Evolutionary conservation across 208 protist genomes (phyloP), one percentile per base, ranked within the genome.

Genomic region (Porcisia hertigi): DNA sequence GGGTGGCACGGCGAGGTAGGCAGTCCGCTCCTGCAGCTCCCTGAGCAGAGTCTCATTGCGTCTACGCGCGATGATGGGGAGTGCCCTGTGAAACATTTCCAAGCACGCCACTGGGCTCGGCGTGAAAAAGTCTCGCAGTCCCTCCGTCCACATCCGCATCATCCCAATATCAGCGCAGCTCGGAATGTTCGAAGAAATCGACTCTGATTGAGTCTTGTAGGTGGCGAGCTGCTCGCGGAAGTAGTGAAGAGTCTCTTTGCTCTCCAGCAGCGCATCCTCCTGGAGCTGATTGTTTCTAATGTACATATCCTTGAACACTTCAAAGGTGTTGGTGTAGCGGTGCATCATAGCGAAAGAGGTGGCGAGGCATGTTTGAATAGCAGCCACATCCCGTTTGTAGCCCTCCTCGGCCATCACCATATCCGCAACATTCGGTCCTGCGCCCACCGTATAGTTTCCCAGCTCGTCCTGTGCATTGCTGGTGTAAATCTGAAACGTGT

Each of bases 401-500:
- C 80, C 78, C 57, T 96, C 90, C 79, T 98, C 92, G 34, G 88
- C 86, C 69, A 94, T 88, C 55, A 98, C 87, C 92, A 98, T 97
- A 73, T 96, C 95, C 41, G 81, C 79, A 43, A 98, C 92, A 71
- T 97, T 93, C 18, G 95, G 94, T 18, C 95, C 96, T 60, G 85
- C 83, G 55, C 86, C 86, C 34, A 84, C 55, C 71, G 91, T 92
- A 65, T 77, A 60, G 62, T 76, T 78, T 45, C 86, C 85, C 75
- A 94, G 84, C 36, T 82, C 80, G 71, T 98, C 91, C 45, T 91
- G 82, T 36, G 86, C 81, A 58, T 92, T 92, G 25, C 92, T 80
- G 12, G 92, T 97, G 82, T 97, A 98, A 23, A 94, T 86, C 75
- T 97, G 97, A 85, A 98, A 98, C 52, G 86, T 78, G 71, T 94